phyloP scores from a whole-genome alignment of 306 rosid genomes.

The Psophocarpus tetragonolobus region DNA sequence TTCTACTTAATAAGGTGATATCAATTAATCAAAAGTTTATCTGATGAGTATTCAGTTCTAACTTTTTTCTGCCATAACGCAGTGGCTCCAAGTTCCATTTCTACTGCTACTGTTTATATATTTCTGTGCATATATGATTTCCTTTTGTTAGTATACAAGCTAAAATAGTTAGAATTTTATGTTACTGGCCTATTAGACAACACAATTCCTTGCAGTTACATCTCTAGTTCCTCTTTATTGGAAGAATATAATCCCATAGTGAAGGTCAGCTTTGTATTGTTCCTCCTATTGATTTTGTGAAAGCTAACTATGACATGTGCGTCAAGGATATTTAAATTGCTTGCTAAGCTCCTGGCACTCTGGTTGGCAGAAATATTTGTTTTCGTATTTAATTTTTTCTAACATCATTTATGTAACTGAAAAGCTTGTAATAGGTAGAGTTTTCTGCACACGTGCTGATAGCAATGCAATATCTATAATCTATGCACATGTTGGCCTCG shows the following conservation, averaged over 20 bases:
- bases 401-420: not conserved
- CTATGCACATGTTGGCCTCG: no score
- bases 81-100: conserved; percentile 19
- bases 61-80: not conserved
- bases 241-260: not conserved
- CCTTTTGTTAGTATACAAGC: not conserved
- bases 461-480: not conserved
- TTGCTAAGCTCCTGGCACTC: not conserved
- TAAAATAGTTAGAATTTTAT: not conserved
- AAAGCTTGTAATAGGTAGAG: not conserved
- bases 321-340: not conserved
- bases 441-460: not conserved
- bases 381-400: not conserved
- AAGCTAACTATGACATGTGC: not conserved
- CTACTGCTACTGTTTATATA: not conserved
- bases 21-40: conserved; percentile 19
- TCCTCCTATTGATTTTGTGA: conserved; percentile 26
- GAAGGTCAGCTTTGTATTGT: not conserved
- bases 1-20: conserved; percentile 26
- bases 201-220: not conserved
- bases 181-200: not conserved
- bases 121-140: not conserved
- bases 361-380: not conserved
- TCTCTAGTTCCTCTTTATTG: conserved; percentile 4
- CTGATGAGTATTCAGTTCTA: conserved; percentile 3